Percentiles rank a stretch among this genome's conserved stretches.
Evolutionary conservation across 306 rosid genomes (phyloP).

Genomic region (Astragalus membranaceus): DNA sequence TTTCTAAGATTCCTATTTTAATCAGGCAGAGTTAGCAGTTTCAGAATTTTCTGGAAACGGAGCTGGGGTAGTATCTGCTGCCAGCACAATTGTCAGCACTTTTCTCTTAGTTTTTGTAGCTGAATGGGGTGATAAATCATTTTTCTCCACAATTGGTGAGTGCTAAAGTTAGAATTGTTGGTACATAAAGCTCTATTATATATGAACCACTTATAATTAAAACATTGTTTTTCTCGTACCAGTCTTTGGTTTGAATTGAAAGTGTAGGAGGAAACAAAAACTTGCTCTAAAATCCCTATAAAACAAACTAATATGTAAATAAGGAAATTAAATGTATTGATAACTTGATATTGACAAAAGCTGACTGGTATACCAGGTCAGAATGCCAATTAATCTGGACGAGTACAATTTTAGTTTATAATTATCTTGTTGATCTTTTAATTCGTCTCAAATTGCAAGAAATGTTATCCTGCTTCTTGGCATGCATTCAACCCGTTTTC

Average conservation of each 20-base stretch:
- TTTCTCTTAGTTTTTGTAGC: slow-evolving; percentile 87
- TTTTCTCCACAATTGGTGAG: slow-evolving; percentile 95
- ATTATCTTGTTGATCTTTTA: slow-evolving; percentile 7
- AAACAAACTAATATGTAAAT: not conserved
- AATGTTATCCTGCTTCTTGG: not conserved
- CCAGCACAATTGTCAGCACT: slow-evolving; percentile 69
- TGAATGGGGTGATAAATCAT: slow-evolving; percentile 98
- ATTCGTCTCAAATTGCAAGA: not conserved
- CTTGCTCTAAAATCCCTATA: not conserved
- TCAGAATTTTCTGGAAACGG: slow-evolving; percentile 84
- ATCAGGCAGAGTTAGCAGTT: slow-evolving; percentile 95
- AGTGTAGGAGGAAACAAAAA: too few relatives aligned
- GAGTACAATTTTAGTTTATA: not conserved
- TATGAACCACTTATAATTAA: too few relatives aligned
- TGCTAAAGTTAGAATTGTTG: slow-evolving; percentile 11
- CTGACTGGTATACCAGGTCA: slow-evolving; percentile 7
- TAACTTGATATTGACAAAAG: slow-evolving; percentile 1
- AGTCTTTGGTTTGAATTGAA: too few relatives aligned
- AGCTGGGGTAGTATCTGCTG: slow-evolving; percentile 77
- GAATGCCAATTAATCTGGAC: not conserved
- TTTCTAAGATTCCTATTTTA: slow-evolving; percentile 29
- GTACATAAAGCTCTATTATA: not conserved
- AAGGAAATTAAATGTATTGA: slow-evolving; percentile 3
- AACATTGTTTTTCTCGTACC: too few relatives aligned
- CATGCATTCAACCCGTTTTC: slow-evolving; percentile 6